Base-by-base conservation (phyloP, 495 filamentous ascomycete genomes). In the Apiosordaria backusii region DNA sequence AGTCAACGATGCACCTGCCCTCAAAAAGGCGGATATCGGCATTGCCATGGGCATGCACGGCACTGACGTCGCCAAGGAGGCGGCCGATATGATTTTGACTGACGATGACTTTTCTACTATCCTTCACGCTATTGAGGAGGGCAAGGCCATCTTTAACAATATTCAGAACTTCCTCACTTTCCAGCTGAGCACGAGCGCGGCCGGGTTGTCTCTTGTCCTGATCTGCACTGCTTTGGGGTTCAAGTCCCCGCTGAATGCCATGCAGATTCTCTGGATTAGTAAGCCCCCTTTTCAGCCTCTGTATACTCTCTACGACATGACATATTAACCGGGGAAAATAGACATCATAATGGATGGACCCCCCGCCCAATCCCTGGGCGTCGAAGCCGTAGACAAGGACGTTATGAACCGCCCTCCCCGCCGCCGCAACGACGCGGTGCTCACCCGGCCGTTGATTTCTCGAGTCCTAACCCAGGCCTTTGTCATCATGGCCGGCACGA, bases 221-320 rank as follows among this genome's bases (percentile, higher is more conserved):
- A 74, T 98, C 70, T 96, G 92, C 78, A 97, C 95, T 25, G 90
- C 90, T 65, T 82, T 97, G 66, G 95, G 95, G 18, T 92, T 96
- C 80, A 91, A 90, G 75, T 97, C 93, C 69, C 95, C 95, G 52
- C 81, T 99, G 29, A 99, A 99, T 73, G 92, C 95, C 40, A 99
- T 98, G 94, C 95, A 99, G 79, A 99, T 99, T 75, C 83, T 99
- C 55, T 99, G 95, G 95, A 98, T 99, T 71, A 99, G 94, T 98
- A 80, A 79, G 91, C 86, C 26, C 27, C 26, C 65, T 54, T 45
- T 23, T 7, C 25, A 24, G 50, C 63, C 13, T 29, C 55, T 50
- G 68, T 23, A 7, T n/a, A 25, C 18, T 15, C 29, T 45, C 59
- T 16, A 21, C 50, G 15, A 60, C 58, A n/a, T n/a, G n/a, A n/a